phyloP scores from a whole-genome alignment of 108 stramenopile genomes.

The Skeletonema tropicum region DNA sequence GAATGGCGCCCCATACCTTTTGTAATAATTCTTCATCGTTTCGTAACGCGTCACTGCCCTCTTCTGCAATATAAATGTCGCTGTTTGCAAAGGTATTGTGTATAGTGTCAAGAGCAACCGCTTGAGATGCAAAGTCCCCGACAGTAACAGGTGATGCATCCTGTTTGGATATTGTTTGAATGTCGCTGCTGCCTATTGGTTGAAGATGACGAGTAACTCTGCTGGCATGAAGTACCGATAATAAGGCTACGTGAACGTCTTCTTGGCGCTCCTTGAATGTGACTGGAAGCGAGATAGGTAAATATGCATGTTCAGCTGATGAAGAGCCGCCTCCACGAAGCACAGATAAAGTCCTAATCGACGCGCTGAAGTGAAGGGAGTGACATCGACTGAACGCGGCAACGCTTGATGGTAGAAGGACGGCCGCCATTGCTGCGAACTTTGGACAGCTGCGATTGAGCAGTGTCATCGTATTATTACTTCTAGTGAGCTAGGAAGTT shows the following conservation, averaged over 20 bases:
- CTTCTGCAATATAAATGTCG: constrained; percentile 67
- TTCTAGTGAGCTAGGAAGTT: no score
- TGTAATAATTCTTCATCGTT: constrained; percentile 29
- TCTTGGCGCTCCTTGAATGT: constrained; percentile 9
- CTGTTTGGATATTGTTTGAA: constrained; percentile 43
- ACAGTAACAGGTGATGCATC: constrained; percentile 72
- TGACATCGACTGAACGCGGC: background rate
- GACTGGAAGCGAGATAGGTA: constrained; percentile 8
- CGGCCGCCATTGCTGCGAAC: background rate
- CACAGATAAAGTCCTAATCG: background rate
- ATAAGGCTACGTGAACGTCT: constrained; percentile 43
- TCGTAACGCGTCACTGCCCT: constrained; percentile 44
- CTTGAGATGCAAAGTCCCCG: constrained; percentile 70
- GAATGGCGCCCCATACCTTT: constrained; percentile 35
- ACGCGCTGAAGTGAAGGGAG: background rate
- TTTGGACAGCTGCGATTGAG: background rate
- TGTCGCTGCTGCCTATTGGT: constrained; percentile 25
- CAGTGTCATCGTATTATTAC: background rate
- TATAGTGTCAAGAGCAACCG: constrained; percentile 51
- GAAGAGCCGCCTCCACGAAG: background rate
- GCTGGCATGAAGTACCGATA: constrained; percentile 50
- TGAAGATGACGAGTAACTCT: constrained; percentile 42
- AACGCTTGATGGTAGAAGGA: background rate
- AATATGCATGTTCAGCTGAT: background rate
- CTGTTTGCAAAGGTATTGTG: constrained; percentile 38